Conservation (phyloP, 2,329 filamentous ascomycete species). For the Sporothrix sp. region DNA sequence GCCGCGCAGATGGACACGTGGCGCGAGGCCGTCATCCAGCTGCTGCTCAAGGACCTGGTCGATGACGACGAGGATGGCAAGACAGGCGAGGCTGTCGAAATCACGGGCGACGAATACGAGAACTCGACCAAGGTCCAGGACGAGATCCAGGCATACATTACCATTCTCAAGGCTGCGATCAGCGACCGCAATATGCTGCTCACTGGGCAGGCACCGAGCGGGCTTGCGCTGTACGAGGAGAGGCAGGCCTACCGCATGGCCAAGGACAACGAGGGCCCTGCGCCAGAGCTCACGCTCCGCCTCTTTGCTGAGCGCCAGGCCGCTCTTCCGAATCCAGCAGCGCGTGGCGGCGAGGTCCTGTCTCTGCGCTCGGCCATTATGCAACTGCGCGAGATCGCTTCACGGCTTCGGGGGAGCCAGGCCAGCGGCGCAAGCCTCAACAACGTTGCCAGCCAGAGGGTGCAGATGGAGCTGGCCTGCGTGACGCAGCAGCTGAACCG, state of each 20-base stretch:
- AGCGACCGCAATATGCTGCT: conserved; percentile 71
- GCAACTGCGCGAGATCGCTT: conserved; percentile 54
- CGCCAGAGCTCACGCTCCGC: conserved; percentile 51
- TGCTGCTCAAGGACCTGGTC: conserved; percentile 65
- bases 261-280: conserved; percentile 55
- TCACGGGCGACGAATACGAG: conserved; percentile 83
- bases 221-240: conserved; percentile 64
- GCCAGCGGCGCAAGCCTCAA: conserved; percentile 22
- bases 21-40: conserved; percentile 61
- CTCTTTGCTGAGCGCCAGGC: conserved; percentile 39
- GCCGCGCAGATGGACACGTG: conserved; percentile 61
- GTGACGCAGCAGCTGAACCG: conserved; percentile 52
- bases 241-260: conserved; percentile 52
- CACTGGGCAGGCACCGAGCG: conserved; percentile 61
- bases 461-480: conserved; percentile 53
- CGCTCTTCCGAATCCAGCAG: conserved; percentile 34
- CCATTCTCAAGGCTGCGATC: conserved; percentile 62
- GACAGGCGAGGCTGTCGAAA: conserved; percentile 45
- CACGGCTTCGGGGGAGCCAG: conserved; percentile 39
- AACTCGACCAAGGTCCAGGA: conserved; percentile 82
- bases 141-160: conserved; percentile 77
- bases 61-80: conserved; percentile 67
- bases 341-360: conserved; percentile 32
- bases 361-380: conserved; percentile 64
- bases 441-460: conserved; percentile 30